Evolutionary conservation across 257 asterid genomes (phyloP).

Genomic region (Rauvolfia tetraphylla): DNA sequence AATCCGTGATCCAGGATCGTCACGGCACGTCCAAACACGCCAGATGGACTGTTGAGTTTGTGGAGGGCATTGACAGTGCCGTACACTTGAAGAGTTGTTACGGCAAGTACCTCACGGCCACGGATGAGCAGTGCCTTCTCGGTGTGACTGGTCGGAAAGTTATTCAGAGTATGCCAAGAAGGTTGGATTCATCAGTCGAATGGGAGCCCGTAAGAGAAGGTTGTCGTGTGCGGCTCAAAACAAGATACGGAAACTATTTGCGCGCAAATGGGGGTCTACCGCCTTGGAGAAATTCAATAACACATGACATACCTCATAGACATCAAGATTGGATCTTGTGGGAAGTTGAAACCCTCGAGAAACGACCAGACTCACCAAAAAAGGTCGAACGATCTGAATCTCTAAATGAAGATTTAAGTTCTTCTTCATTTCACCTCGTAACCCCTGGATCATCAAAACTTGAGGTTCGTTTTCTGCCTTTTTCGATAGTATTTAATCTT

Average conservation of each 20-base stretch:
- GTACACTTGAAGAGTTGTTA: conserved; percentile 67
- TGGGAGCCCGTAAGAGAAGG: conserved; percentile 89
- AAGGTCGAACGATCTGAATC: conserved; percentile 30
- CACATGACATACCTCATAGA: conserved; percentile 77
- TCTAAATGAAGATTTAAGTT: conserved; percentile 32
- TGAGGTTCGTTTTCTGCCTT: conserved; percentile 26
- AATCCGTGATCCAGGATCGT: conserved; percentile 63
- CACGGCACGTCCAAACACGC: conserved; percentile 40
- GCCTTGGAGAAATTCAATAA: conserved; percentile 88
- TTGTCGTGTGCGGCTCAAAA: conserved; percentile 48
- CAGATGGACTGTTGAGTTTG: conserved; percentile 71
- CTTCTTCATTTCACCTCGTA: conserved; percentile 43
- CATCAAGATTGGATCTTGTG: conserved; percentile 75
- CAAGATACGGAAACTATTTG: conserved; percentile 72
- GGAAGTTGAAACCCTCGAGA: conserved; percentile 62
- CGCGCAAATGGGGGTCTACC: conserved; percentile 92
- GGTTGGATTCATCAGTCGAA: conserved; percentile 60
- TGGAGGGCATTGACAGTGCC: conserved; percentile 49
- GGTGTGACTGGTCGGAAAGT: conserved; percentile 80
- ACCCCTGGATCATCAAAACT: conserved; percentile 19
- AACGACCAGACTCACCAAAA: conserved; percentile 39
- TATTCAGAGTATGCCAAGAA: conserved; percentile 49
- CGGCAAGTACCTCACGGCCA: conserved; percentile 63
- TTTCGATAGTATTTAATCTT: background rate
- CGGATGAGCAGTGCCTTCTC: conserved; percentile 50